phyloP scores from a whole-genome alignment of 768 basidiomycete species.

The Kwoniella shandongensis region DNA sequence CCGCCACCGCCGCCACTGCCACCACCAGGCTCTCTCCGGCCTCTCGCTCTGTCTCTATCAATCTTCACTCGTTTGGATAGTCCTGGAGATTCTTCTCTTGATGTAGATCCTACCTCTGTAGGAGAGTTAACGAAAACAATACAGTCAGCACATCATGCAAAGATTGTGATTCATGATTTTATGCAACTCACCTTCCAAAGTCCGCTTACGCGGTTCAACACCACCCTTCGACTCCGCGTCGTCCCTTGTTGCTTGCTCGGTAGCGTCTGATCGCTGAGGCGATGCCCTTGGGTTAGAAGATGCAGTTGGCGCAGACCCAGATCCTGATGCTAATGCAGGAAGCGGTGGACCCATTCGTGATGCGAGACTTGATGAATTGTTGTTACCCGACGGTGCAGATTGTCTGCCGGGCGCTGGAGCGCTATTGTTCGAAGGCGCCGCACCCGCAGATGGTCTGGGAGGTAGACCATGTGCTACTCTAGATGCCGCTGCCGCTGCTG shows the following conservation, averaged over 20 bases:
- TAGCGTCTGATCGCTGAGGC: not conserved
- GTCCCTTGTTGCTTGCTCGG: not conserved
- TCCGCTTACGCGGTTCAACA: conserved; percentile 30
- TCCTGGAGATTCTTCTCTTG: conserved; percentile 38
- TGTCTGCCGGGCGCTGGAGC: conserved; percentile 10
- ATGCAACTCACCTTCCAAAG: conserved; percentile 35
- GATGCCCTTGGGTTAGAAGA: not conserved
- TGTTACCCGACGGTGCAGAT: not conserved
- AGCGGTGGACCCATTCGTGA: conserved; percentile 28
- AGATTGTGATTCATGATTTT: not conserved
- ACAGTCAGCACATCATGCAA: not conserved
- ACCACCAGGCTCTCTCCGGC: conserved; percentile 8
- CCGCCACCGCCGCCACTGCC: conserved; percentile 1
- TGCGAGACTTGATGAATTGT: conserved; percentile 12
- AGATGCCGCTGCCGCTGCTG: conserved; percentile 1
- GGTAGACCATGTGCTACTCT: conserved; percentile 24
- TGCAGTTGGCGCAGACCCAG: not conserved
- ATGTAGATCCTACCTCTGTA: conserved; percentile 17
- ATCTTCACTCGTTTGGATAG: conserved; percentile 40
- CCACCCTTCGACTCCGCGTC: conserved; percentile 3
- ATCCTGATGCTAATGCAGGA: not conserved
- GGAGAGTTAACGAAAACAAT: not conserved
- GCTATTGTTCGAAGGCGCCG: not conserved
- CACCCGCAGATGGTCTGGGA: conserved; percentile 13
- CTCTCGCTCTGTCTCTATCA: conserved; percentile 33